phyloP scores from a whole-genome alignment of 352 stramenopile genomes.

The Saprolegnia diclina region DNA sequence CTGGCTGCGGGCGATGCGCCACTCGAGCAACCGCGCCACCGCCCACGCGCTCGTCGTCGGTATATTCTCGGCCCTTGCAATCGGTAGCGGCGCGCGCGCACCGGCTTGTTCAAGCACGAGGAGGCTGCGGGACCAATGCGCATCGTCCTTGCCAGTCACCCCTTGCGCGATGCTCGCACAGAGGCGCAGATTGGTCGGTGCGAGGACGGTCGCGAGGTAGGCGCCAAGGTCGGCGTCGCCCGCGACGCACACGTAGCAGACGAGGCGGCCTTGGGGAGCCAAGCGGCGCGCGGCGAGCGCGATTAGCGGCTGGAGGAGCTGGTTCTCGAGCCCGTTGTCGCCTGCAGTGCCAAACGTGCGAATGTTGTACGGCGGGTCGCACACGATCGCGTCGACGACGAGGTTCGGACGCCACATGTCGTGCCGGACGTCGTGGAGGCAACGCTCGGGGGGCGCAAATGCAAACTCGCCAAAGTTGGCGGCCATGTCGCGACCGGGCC shows the following conservation, averaged over 20 bases:
- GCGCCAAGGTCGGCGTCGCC: background rate
- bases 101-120: conserved; percentile 12
- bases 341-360: conserved; percentile 28
- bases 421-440: background rate
- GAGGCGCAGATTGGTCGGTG: background rate
- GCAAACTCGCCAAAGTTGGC: conserved; percentile 16
- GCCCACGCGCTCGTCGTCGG: background rate
- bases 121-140: conserved; percentile 15
- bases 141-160: conserved; percentile 9
- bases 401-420: conserved; percentile 20
- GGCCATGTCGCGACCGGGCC: conserved; percentile 7
- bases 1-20: background rate
- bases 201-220: background rate
- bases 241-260: conserved; percentile 20
- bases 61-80: background rate
- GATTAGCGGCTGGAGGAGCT: conserved; percentile 8
- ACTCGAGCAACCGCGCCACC: background rate
- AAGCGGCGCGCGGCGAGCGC: background rate
- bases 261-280: conserved; percentile 3
- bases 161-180: background rate
- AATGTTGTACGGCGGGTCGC: conserved; percentile 62
- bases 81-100: background rate
- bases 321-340: conserved; percentile 2
- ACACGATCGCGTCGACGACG: conserved; percentile 50
- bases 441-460: conserved; percentile 3